phyloP scores from a whole-genome alignment of 148 eudicot genomes.

The Rhododendron ferrugineum region DNA sequence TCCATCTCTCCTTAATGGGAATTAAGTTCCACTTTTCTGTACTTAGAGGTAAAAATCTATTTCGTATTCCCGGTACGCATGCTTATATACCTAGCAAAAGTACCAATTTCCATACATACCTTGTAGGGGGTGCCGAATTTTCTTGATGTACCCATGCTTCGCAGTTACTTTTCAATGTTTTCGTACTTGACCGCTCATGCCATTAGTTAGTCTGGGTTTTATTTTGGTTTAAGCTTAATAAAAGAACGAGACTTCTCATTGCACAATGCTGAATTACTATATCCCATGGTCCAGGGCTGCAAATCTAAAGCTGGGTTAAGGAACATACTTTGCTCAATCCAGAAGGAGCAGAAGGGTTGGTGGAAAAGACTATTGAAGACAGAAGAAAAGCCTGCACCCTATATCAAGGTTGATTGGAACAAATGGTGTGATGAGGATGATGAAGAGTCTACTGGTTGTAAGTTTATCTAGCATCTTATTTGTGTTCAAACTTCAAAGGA shows the following conservation, averaged over 20 bases:
- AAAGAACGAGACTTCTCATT: background rate
- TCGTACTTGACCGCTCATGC: background rate
- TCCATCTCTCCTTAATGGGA: too few species aligned
- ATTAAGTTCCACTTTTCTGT: too few species aligned
- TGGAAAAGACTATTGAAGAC: slow-evolving; percentile 75
- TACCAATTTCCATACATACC: background rate
- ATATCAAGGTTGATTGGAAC: slow-evolving; percentile 87
- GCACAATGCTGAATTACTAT: background rate
- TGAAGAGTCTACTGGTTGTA: slow-evolving; percentile 59
- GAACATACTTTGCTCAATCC: slow-evolving; percentile 67
- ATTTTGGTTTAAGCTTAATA: background rate
- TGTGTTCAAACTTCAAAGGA: background rate
- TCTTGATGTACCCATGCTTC: background rate
- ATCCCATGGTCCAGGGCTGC: slow-evolving; percentile 46
- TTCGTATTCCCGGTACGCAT: background rate
- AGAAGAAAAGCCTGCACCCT: slow-evolving; percentile 79
- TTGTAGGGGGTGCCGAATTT: background rate
- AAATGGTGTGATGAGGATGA: slow-evolving; percentile 91
- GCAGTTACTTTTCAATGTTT: background rate
- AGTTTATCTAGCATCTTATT: slow-evolving; percentile 27
- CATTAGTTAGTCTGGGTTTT: background rate
- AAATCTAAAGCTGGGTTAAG: slow-evolving; percentile 62
- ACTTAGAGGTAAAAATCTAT: too few species aligned
- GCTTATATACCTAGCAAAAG: background rate
- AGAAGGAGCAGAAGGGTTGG: slow-evolving; percentile 78